Evolutionary conservation across 2,329 filamentous ascomycete genomes (phyloP).

Genomic region (Colletotrichum spinosum): DNA sequence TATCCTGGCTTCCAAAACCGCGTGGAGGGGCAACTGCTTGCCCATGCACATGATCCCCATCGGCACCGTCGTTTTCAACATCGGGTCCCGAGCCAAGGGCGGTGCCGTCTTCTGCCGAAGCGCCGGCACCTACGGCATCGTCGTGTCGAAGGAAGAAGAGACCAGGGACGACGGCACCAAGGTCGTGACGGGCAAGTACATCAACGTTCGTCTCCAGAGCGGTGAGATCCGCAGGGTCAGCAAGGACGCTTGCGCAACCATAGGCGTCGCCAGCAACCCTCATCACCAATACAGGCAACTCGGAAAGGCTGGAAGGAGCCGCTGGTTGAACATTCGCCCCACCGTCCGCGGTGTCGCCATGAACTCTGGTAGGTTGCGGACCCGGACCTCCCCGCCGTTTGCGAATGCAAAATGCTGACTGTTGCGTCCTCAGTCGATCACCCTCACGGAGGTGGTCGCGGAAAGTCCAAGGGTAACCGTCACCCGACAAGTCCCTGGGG

Average conservation of each 20-base stretch:
- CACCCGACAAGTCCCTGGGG: constrained; percentile 98
- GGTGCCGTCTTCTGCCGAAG: constrained; percentile 93
- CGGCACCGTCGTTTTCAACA: constrained; percentile 91
- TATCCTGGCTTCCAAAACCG: constrained; percentile 94
- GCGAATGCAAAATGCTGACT: constrained; percentile 21
- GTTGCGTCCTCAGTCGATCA: constrained; percentile 76
- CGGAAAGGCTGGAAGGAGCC: constrained; percentile 92
- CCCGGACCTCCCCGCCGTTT: too few relatives aligned
- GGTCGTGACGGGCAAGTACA: constrained; percentile 78
- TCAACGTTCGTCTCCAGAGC: constrained; percentile 89
- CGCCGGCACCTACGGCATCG: constrained; percentile 90
- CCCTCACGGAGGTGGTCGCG: constrained; percentile 98
- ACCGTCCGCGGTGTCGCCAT: constrained; percentile 98
- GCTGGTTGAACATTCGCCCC: constrained; percentile 94
- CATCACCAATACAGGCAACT: constrained; percentile 91
- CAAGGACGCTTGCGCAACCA: constrained; percentile 92
- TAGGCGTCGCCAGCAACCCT: constrained; percentile 93
- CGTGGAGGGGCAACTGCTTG: constrained; percentile 93
- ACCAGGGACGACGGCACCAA: constrained; percentile 69
- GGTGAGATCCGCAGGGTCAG: constrained; percentile 91
- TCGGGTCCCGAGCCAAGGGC: constrained; percentile 80
- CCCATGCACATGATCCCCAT: constrained; percentile 96
- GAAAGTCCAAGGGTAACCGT: constrained; percentile 98
- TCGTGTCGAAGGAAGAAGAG: constrained; percentile 90
- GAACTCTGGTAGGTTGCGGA: constrained; percentile 83